Evolutionary conservation across 768 basidiomycete genomes (phyloP).

Genomic region (Naganishia vaughanmartiniae): DNA sequence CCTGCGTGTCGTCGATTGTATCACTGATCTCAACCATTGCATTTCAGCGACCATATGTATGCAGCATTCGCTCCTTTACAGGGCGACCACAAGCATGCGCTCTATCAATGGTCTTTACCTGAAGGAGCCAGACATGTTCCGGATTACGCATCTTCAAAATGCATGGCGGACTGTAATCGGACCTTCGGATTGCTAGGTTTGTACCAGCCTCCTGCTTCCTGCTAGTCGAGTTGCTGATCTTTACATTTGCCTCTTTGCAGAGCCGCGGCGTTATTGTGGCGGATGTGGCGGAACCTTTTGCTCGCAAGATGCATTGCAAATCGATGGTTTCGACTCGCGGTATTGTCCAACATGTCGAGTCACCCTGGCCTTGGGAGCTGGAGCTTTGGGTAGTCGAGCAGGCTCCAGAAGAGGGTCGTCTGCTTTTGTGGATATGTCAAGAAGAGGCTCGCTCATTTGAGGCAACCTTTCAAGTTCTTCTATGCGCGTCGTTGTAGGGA

Average conservation of each 20-base stretch:
- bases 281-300: constrained; percentile 51
- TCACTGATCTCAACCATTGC: background rate
- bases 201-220: constrained; percentile 4
- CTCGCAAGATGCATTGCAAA: constrained; percentile 34
- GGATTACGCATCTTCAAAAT: constrained; percentile 39
- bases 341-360: constrained; percentile 48
- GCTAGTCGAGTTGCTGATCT: background rate
- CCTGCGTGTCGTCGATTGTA: background rate
- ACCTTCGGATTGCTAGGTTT: constrained; percentile 48
- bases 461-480: background rate
- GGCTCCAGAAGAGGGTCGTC: constrained; percentile 29
- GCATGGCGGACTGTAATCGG: constrained; percentile 49
- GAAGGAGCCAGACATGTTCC: constrained; percentile 50
- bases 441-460: constrained; percentile 14
- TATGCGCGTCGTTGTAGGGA: background rate
- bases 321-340: constrained; percentile 34
- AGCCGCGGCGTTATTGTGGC: constrained; percentile 48
- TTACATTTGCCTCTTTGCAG: constrained; percentile 24
- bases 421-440: constrained; percentile 22
- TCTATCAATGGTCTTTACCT: constrained; percentile 51
- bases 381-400: constrained; percentile 28
- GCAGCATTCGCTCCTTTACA: constrained; percentile 40
- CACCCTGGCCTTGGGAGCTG: constrained; percentile 38
- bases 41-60: constrained; percentile 49
- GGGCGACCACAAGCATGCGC: constrained; percentile 32